Base-by-base conservation (phyloP, 371 early-diverging fungal species). In the Mortierella sp. region DNA sequence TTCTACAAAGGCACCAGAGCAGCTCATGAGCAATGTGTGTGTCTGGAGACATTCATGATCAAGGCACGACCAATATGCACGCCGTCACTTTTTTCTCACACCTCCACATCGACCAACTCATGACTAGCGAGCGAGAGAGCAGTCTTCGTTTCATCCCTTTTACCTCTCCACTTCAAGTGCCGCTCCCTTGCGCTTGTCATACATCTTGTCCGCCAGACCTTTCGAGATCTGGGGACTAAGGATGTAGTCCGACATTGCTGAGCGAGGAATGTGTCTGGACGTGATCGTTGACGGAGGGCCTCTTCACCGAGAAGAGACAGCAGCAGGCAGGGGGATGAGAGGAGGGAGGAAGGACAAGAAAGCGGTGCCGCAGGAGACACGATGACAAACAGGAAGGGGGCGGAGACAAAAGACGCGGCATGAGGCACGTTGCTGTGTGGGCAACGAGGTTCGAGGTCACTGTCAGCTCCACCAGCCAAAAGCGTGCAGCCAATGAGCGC, bases 151-250 rank as follows among this genome's bases (percentile, higher is more conserved):
- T 14, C 39, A 39, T 39, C 44, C 3, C 43, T 16, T 57, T 19
- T 80, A 91, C 92, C 85, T 88, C 81, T 96, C 96, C 29, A 96
- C 86, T 52, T 96, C 95, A 27, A 94, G 79, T 13, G 96, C 96
- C 2, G 96, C 95, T 8, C 85, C 81, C 71, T 96, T 95, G 61
- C 96, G 84, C 80, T 90, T 92, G 63, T 96, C 97, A 78, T 97
- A 97, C 28, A 92, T 80, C 67, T 91, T 93, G 80, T 96, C 96
- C 9, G 86, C 81, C 31, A 96, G 83, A 3, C 90, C 92, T 58
- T 91, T 73, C 43, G 81, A 59, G 41, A 80, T 67, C 46, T 78
- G 78, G 14, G 80, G 63, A 54, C 62, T 77, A 28, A 82, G 71
- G 17, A 73, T 68, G 54, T 71, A 70, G 43, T 81, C 82, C 13